Percentiles rank a stretch among this genome's conserved stretches.
Conservation (phyloP, 73 alveolate species). For the Tetrahymena borealis region DNA sequence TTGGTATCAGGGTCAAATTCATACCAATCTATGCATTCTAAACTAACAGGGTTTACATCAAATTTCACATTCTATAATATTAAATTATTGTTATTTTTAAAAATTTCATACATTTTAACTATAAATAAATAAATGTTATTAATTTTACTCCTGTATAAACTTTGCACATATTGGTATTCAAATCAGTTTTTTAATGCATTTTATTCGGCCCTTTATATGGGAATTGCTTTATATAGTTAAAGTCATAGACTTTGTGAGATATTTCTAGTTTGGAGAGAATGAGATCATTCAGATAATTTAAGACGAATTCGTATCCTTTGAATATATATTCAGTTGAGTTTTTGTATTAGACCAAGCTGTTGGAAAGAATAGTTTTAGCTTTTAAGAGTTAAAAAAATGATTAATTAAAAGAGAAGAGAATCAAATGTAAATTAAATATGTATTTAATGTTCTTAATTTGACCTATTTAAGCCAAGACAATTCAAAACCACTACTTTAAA, state of each 20-base stretch:
- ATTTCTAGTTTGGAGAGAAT: neutral
- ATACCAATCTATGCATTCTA: neutral
- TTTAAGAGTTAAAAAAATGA: neutral
- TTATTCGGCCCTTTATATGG: neutral
- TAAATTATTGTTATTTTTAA: neutral
- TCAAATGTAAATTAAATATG: neutral
- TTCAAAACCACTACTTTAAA: too few species aligned
- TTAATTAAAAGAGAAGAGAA: neutral
- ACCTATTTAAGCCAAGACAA: too few species aligned
- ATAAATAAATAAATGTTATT: neutral
- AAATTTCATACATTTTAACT: neutral
- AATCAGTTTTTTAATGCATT: neutral
- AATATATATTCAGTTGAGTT: neutral
- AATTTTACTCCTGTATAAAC: neutral
- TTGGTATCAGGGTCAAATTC: neutral
- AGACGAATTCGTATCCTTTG: neutral
- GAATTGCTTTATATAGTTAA: neutral
- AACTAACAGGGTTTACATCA: neutral
- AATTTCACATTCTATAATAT: neutral
- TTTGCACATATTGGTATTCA: neutral
- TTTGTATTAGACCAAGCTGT: neutral
- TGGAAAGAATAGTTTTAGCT: neutral
- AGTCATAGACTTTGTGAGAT: neutral
- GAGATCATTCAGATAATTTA: neutral
- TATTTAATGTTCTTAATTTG: too few species aligned